These are phyloP conservation scores for Amauroascus verrucosus DNA, from an alignment of 2,329 filamentous ascomycete species.

Conservation along the genomic window DNA sequence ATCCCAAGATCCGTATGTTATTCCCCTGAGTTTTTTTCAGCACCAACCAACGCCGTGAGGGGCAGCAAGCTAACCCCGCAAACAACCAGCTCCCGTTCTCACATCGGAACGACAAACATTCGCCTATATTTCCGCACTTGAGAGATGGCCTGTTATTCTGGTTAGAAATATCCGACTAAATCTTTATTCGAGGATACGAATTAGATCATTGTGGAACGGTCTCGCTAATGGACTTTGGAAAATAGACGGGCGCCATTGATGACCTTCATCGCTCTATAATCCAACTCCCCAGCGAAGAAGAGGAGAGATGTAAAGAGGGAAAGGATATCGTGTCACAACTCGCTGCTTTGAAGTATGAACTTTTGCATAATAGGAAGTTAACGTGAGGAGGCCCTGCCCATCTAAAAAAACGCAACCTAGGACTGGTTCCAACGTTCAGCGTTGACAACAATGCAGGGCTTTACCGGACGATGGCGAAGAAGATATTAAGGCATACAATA, in stretches of 20 bases:
- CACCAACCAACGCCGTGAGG: constrained; percentile 6
- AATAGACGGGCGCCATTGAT: constrained; percentile 80
- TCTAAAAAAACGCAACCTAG: neutral
- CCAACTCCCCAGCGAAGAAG: constrained; percentile 41
- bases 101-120: constrained; percentile 81
- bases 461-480: constrained; percentile 64
- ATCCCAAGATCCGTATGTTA: constrained; percentile 59
- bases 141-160: constrained; percentile 89
- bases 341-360: constrained; percentile 79
- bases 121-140: constrained; percentile 70
- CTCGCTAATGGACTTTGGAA: neutral
- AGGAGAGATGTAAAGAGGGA: constrained; percentile 60
- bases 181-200: neutral
- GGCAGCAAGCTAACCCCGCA: constrained; percentile 17
- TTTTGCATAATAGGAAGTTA: constrained; percentile 76
- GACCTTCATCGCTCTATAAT: constrained; percentile 63
- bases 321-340: constrained; percentile 75
- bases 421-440: neutral
- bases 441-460: constrained; percentile 42
- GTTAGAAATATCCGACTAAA: constrained; percentile 39
- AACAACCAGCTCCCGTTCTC: constrained; percentile 54
- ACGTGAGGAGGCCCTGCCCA: constrained; percentile 44
- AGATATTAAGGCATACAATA: constrained; percentile 74
- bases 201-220: constrained; percentile 16
- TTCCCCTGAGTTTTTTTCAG: neutral